Evolutionary conservation across 2,329 filamentous ascomycete species (phyloP).

Genomic region (Pezicula carpinea): DNA sequence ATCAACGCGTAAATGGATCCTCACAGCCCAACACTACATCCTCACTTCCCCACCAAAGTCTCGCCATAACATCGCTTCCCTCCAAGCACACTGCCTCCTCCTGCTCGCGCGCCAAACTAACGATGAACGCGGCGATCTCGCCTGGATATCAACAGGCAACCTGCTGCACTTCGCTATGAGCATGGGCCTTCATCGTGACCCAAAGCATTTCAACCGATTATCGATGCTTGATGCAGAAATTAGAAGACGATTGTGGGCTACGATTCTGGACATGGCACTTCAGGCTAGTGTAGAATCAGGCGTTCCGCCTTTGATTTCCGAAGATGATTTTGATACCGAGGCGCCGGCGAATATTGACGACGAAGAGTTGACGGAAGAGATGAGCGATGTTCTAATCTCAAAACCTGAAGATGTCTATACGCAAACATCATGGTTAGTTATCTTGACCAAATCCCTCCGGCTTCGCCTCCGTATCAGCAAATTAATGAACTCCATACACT

Average conservation of each 20-base stretch:
- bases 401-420: constrained; percentile 31
- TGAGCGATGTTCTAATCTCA: constrained; percentile 14
- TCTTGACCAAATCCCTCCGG: constrained; percentile 38
- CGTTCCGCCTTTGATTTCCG: constrained; percentile 41
- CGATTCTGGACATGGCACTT: constrained; percentile 46
- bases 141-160: constrained; percentile 44
- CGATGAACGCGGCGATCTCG: constrained; percentile 42
- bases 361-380: constrained; percentile 38
- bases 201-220: constrained; percentile 41
- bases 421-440: constrained; percentile 44
- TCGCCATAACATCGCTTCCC: constrained; percentile 39
- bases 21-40: constrained; percentile 19
- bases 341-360: constrained; percentile 47
- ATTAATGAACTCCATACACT: constrained; percentile 41
- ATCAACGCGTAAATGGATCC: constrained; percentile 19
- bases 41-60: constrained; percentile 36
- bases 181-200: constrained; percentile 54
- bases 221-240: constrained; percentile 44
- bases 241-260: constrained; percentile 50
- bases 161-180: constrained; percentile 50
- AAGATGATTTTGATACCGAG: constrained; percentile 42
- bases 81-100: constrained; percentile 49
- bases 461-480: constrained; percentile 39
- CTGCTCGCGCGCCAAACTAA: constrained; percentile 44
- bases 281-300: constrained; percentile 46